phyloP scores from a whole-genome alignment of 768 basidiomycete genomes.

The Serendipita sp. region DNA sequence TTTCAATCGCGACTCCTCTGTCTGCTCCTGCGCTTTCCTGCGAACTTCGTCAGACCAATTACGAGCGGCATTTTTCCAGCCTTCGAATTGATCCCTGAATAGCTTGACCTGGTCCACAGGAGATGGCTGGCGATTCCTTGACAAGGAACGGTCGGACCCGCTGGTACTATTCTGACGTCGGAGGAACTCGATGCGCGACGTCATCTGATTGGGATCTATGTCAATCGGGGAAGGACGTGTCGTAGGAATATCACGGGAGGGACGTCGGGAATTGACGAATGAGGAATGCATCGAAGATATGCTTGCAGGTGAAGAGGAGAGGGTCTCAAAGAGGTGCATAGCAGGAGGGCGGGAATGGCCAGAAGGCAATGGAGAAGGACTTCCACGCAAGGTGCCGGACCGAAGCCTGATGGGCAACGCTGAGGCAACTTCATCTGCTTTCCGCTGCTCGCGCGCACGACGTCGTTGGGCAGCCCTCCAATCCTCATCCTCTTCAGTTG shows the following conservation, averaged over 20 bases:
- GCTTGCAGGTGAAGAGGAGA: neutral
- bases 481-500: conserved; percentile 4
- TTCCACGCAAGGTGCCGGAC: neutral
- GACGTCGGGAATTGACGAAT: neutral
- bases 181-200: neutral
- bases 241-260: neutral
- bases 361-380: neutral
- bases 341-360: neutral
- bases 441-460: neutral
- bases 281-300: neutral
- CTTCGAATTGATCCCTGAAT: conserved; percentile 3
- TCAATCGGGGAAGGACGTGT: neutral
- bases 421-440: neutral
- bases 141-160: neutral
- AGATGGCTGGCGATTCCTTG: neutral
- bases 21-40: neutral
- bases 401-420: neutral
- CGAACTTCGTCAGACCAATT: neutral
- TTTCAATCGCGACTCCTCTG: neutral
- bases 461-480: neutral
- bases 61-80: neutral
- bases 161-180: conserved; percentile 6
- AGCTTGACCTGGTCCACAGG: neutral
- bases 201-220: neutral
- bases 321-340: neutral